Conservation (phyloP, 441 rosid genomes). For the Oxalis stricta region DNA sequence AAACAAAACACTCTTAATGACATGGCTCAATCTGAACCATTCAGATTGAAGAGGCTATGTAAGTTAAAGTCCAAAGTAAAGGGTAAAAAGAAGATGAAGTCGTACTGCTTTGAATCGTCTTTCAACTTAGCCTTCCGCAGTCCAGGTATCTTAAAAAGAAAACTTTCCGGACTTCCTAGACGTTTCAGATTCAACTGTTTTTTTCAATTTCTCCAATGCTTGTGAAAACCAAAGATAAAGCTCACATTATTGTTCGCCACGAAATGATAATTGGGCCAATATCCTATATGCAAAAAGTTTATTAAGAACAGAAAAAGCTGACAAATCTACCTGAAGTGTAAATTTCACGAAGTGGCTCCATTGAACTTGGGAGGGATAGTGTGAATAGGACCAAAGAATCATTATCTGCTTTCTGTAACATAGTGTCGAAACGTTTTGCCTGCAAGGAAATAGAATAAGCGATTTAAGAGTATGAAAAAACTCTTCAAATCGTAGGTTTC, state of each 20-base stretch:
- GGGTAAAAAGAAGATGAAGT: no score
- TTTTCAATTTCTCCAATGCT: conserved; percentile 71
- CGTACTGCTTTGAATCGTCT: background rate
- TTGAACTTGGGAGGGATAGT: conserved; percentile 30
- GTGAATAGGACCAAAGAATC: conserved; percentile 44
- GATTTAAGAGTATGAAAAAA: background rate
- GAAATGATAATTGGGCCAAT: no score
- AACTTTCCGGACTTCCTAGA: conserved; percentile 40
- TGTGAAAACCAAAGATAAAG: conserved; percentile 6
- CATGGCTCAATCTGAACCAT: no score
- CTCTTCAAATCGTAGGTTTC: background rate
- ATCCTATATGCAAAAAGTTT: no score
- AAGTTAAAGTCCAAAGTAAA: background rate
- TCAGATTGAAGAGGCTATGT: background rate
- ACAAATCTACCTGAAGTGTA: conserved; percentile 57
- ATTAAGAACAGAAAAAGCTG: no score
- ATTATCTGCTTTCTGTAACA: conserved; percentile 58
- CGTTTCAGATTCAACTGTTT: conserved; percentile 51
- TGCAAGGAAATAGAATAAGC: conserved; percentile 29
- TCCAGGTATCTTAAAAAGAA: conserved; percentile 30
- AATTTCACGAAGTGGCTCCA: conserved; percentile 33
- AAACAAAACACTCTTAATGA: no score
- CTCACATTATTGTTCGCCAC: no score
- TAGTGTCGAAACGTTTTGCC: conserved; percentile 61
- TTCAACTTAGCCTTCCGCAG: conserved; percentile 14